Conservation (phyloP, 73 alveolate species). For the Symbiodinium natans region DNA sequence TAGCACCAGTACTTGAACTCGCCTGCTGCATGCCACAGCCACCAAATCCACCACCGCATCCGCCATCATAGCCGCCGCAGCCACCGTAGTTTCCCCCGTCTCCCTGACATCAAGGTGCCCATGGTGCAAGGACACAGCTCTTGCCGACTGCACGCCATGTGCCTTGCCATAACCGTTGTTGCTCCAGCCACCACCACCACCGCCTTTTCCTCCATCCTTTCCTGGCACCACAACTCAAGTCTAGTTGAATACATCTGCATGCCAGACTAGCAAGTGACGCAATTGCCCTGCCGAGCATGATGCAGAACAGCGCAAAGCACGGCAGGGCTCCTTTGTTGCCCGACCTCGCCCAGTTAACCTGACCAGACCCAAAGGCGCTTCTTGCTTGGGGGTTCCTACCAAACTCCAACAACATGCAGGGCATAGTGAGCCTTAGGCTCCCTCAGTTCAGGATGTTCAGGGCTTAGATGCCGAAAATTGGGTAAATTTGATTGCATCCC, state of each 20-base stretch:
- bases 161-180: not conserved
- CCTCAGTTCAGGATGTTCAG: too few relatives aligned
- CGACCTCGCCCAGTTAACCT: constrained; percentile 90
- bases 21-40: constrained; percentile 1
- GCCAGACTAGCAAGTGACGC: too few relatives aligned
- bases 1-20: too few relatives aligned
- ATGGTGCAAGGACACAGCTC: not conserved
- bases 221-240: not conserved
- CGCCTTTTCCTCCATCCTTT: constrained; percentile 77
- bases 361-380: not conserved
- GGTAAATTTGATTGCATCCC: too few relatives aligned
- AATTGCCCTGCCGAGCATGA: not conserved
- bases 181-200: constrained; percentile 29
- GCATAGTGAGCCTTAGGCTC: too few relatives aligned
- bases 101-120: too few relatives aligned
- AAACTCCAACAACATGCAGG: too few relatives aligned
- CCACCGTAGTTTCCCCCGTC: constrained; percentile 65
- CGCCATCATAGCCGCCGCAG: not conserved
- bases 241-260: too few relatives aligned
- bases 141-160: not conserved
- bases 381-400: too few relatives aligned
- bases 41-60: not conserved
- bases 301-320: not conserved
- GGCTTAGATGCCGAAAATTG: too few relatives aligned
- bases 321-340: constrained; percentile 31